Percentiles rank a stretch among this genome's conserved stretches.
Evolutionary conservation across 129 eudicot genomes (phyloP).

Genomic region (Silybum marianum): DNA sequence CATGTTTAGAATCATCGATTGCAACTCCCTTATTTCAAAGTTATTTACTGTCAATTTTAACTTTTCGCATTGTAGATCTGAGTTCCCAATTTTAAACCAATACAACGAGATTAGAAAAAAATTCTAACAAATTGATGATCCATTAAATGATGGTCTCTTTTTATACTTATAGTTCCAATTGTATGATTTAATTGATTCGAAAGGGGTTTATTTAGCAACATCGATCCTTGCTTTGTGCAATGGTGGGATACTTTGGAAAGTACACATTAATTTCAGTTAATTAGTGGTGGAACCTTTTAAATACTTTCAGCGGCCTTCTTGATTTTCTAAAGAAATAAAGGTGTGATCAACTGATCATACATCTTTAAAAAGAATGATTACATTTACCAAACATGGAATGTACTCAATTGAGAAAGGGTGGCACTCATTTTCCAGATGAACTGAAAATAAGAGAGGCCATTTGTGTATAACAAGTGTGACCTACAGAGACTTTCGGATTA

Average conservation of each 20-base stretch:
- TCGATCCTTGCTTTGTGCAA: constrained; percentile 24
- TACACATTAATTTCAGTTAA: constrained; percentile 11
- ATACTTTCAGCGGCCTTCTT: constrained; percentile 17
- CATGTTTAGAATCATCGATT: background rate
- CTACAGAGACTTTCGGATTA: background rate
- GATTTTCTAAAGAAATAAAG: constrained; percentile 20
- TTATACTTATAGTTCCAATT: too few species aligned
- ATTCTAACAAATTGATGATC: too few species aligned
- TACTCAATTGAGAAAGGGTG: constrained; percentile 7
- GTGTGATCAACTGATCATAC: background rate
- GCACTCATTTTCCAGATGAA: constrained; percentile 16
- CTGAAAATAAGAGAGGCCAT: constrained; percentile 2
- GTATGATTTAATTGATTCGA: too few species aligned
- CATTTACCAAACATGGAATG: constrained; percentile 29
- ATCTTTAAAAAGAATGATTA: constrained; percentile 36
- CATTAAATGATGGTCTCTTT: too few species aligned
- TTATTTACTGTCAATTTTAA: too few species aligned
- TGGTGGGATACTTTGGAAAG: constrained; percentile 19
- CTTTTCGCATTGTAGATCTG: background rate
- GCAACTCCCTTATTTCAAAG: too few species aligned
- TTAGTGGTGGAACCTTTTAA: constrained; percentile 31
- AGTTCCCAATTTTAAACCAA: background rate
- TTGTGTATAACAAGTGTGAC: background rate
- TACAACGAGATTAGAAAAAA: too few species aligned
- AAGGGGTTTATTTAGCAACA: too few species aligned